Base-by-base conservation (phyloP, 208 protist species). In the Strigomonas oncopelti region DNA sequence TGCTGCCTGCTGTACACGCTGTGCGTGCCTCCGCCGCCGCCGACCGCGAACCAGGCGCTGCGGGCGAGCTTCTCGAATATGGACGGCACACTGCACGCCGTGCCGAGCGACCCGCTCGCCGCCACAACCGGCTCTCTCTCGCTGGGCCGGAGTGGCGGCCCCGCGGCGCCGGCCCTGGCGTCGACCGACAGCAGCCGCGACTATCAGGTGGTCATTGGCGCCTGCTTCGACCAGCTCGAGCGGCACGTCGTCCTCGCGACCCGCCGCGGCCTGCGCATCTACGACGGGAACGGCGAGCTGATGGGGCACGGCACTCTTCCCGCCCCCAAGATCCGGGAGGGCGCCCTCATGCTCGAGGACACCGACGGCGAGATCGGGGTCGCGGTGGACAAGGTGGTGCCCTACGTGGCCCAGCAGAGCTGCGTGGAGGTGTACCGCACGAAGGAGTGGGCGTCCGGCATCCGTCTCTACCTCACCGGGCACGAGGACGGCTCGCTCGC, bases 401-500 rank as follows among this genome's bases (percentile, higher is more conserved):
- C 61, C 46, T 53, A 69, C 5, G 62, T 81, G 60, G 72, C 78
- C 1, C 64, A 83, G 58, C 86, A 93, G 72, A 87, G 75, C 2
- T 28, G 61, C 24, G 79, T 95, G 16, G 34, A 61, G 54, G 80
- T 78, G 60, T 93, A 90, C 69, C 57, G 92, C 22, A 88, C 85
- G 24, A 55, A 63, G 7, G 90, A 95, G 82, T 95, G 90, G 90
- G 83, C 85, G 0, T 36, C 74, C 1, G 90, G 90, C 31, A 88
- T 87, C 66, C 77, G 78, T 42, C 58, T 95, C 1, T 77, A 84
- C 31, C 27, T 95, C 31, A 88, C 85, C 0, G 90, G 90, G 1
- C 90, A 96, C 72, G 42, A 72, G 60, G 90, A 96, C 51, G 87
- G 90, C 56, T 90, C 79, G 58, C 36, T 96, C 22, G 75, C 74